Percentiles rank a stretch among this genome's conserved stretches.
phyloP scores from a whole-genome alignment of 177 flowering plant species.

The Vitis hybrid region DNA sequence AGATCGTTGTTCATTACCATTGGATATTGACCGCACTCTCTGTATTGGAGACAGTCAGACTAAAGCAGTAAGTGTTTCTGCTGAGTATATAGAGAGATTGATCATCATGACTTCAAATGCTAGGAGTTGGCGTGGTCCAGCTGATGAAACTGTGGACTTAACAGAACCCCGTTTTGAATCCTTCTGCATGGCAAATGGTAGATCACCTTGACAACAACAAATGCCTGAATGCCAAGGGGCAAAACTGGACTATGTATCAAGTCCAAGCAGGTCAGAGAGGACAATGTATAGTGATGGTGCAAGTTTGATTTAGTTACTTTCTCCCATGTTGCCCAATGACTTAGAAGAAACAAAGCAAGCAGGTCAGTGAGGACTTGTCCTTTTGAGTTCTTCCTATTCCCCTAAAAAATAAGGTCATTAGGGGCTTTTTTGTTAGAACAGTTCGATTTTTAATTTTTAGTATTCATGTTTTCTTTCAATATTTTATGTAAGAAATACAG shows the following conservation, averaged over 20 bases:
- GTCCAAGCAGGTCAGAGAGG: no score
- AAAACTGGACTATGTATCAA: no score
- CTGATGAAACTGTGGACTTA: constrained; percentile 80
- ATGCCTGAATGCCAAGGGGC: no score
- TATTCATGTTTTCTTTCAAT: background rate
- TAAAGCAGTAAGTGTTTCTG: constrained; percentile 28
- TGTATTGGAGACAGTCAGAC: constrained; percentile 13
- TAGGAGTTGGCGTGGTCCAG: constrained; percentile 45
- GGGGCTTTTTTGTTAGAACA: background rate
- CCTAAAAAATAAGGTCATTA: no score
- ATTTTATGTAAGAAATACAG: background rate
- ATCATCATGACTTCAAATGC: constrained; percentile 48
- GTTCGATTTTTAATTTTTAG: background rate
- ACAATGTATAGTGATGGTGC: no score
- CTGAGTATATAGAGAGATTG: constrained; percentile 47
- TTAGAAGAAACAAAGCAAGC: background rate
- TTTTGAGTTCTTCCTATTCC: background rate
- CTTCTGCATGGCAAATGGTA: constrained; percentile 53
- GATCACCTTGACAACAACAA: constrained; percentile 16
- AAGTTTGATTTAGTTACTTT: background rate
- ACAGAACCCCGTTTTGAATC: constrained; percentile 84
- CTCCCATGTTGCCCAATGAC: background rate
- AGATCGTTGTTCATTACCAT: constrained; percentile 35
- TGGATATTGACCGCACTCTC: constrained; percentile 21
- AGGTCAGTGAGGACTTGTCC: constrained; percentile 1